A percentile compares a stretch with the other conserved stretches of the same genome.
Evolutionary conservation across 1,139 yeast genomes (phyloP).

Genomic region (Geotrichum phurueaensis): DNA sequence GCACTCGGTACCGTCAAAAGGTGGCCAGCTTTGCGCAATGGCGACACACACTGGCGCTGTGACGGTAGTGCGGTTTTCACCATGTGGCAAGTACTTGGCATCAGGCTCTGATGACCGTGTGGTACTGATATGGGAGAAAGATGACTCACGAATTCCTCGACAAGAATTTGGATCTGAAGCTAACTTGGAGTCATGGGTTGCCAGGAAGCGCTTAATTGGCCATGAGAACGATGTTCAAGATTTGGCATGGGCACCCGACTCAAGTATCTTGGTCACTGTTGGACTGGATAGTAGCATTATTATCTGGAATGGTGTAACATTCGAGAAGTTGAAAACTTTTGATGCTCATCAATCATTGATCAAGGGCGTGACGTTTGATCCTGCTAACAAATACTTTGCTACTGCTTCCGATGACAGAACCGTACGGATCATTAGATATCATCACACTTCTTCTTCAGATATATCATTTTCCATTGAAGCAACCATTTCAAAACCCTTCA

Average conservation of each 20-base stretch:
- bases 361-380: slow-evolving; percentile 97
- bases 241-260: slow-evolving; percentile 97
- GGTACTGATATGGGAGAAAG: slow-evolving; percentile 87
- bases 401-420: slow-evolving; percentile 96
- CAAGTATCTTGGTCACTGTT: slow-evolving; percentile 81
- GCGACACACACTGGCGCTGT: slow-evolving; percentile 66
- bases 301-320: slow-evolving; percentile 89
- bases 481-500: slow-evolving; percentile 75
- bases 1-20: not conserved
- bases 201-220: slow-evolving; percentile 83
- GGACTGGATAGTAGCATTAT: slow-evolving; percentile 90
- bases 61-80: slow-evolving; percentile 86
- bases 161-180: slow-evolving; percentile 16
- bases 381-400: slow-evolving; percentile 95
- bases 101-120: slow-evolving; percentile 95
- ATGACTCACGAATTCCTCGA: slow-evolving; percentile 41
- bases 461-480: slow-evolving; percentile 84
- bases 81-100: slow-evolving; percentile 85
- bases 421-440: slow-evolving; percentile 78
- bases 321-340: slow-evolving; percentile 81
- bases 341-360: slow-evolving; percentile 95
- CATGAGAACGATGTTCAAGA: slow-evolving; percentile 98
- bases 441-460: slow-evolving; percentile 34
- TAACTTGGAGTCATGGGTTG: slow-evolving; percentile 93
- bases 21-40: slow-evolving; percentile 33